Conservation (phyloP, 768 basidiomycete species). For the Leccinum imitatum region DNA sequence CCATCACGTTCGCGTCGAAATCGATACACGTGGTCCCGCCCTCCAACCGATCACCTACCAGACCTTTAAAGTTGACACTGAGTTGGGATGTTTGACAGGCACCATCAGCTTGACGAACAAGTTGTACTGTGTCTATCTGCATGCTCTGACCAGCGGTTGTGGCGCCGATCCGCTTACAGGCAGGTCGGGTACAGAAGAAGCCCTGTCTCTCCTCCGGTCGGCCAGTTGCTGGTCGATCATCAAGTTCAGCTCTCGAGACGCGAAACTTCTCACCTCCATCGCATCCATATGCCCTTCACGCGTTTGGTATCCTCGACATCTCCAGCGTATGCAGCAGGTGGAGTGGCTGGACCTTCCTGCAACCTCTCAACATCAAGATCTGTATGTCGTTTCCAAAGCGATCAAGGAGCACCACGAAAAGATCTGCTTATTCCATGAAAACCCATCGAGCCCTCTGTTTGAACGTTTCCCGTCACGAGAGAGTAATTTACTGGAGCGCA, state of each 20-base stretch:
- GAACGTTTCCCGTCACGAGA: background rate
- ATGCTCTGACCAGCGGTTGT: background rate
- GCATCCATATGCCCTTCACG: slow-evolving; percentile 32
- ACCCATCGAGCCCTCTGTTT: background rate
- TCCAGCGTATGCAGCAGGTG: slow-evolving; percentile 35
- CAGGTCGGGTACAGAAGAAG: background rate
- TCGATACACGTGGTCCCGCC: too few species aligned
- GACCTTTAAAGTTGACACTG: too few species aligned
- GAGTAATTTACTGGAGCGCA: slow-evolving; percentile 14
- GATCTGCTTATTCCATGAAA: slow-evolving; percentile 11
- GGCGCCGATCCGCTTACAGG: background rate
- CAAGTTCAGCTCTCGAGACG: slow-evolving; percentile 24
- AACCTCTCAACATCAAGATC: slow-evolving; percentile 30
- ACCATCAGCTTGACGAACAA: too few species aligned
- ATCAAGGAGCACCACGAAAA: slow-evolving; percentile 28
- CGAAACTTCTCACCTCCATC: slow-evolving; percentile 29
- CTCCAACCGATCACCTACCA: too few species aligned
- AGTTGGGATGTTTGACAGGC: too few species aligned
- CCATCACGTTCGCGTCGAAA: too few species aligned
- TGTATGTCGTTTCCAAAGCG: slow-evolving; percentile 22
- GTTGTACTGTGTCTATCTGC: too few species aligned
- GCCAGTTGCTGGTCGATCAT: slow-evolving; percentile 40
- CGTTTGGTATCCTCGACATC: background rate
- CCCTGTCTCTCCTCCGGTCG: slow-evolving; percentile 22
- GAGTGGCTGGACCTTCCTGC: slow-evolving; percentile 27